Evolutionary conservation across 2,329 filamentous ascomycete genomes (phyloP).

Genomic region (Mollisia scopiformis): DNA sequence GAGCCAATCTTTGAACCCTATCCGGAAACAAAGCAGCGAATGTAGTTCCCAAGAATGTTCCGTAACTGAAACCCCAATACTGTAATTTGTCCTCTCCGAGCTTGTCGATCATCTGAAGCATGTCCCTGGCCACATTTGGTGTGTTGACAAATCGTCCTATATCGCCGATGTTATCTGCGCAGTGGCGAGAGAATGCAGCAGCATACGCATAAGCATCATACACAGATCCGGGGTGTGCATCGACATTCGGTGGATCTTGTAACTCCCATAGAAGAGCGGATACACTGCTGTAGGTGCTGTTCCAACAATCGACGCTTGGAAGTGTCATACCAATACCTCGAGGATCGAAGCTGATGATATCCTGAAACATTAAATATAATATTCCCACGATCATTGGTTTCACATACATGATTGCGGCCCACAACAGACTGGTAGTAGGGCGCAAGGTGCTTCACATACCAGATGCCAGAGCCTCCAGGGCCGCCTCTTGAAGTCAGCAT

Average conservation of each 20-base stretch:
- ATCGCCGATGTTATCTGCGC: slow-evolving; percentile 30
- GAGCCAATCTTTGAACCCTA: slow-evolving; percentile 44
- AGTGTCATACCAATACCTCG: slow-evolving; percentile 50
- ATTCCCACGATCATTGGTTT: background rate
- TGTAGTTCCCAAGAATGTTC: slow-evolving; percentile 46
- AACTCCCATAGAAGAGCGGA: slow-evolving; percentile 45
- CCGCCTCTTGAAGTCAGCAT: slow-evolving; percentile 34
- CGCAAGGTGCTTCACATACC: slow-evolving; percentile 26
- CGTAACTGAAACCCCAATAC: slow-evolving; percentile 56
- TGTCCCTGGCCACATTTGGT: slow-evolving; percentile 37
- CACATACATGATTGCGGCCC: slow-evolving; percentile 48
- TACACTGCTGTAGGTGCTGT: background rate
- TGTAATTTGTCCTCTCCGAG: slow-evolving; percentile 40
- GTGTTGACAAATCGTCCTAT: slow-evolving; percentile 27
- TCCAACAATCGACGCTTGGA: slow-evolving; percentile 53
- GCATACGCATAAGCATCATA: slow-evolving; percentile 51
- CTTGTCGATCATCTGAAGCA: slow-evolving; percentile 38
- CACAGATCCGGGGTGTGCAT: slow-evolving; percentile 49
- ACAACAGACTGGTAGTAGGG: slow-evolving; percentile 45
- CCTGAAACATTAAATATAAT: slow-evolving; percentile 33
- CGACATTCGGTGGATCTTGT: slow-evolving; percentile 47
- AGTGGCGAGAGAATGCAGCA: slow-evolving; percentile 46
- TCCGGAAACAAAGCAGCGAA: slow-evolving; percentile 48
- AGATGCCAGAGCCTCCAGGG: slow-evolving; percentile 50
- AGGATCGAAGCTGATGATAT: slow-evolving; percentile 55